These are phyloP conservation scores for Verticillium albo-atrum DNA, from an alignment of 2,329 filamentous ascomycete genomes.

Conservation along the genomic window DNA sequence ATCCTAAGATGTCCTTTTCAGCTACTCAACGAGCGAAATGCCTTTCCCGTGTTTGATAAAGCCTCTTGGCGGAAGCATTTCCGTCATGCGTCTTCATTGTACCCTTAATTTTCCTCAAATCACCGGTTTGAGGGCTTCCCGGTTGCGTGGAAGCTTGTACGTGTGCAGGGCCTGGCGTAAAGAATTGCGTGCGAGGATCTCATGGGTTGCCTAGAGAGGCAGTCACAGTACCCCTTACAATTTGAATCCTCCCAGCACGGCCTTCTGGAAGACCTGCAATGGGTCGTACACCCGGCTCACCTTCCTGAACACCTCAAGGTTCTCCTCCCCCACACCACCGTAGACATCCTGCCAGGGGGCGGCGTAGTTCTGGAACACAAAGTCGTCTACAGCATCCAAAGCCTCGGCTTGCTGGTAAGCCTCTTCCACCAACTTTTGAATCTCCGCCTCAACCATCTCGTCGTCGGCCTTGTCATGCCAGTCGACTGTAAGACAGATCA, in stretches of 20 bases:
- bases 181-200: no score
- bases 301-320: slow-evolving; percentile 17
- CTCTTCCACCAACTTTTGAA: slow-evolving; percentile 10
- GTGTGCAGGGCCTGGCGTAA: no score
- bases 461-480: slow-evolving; percentile 16
- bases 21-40: no score
- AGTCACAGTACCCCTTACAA: no score
- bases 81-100: no score
- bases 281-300: slow-evolving; percentile 9
- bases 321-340: slow-evolving; percentile 29
- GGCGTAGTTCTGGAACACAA: slow-evolving; percentile 31
- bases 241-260: slow-evolving; percentile 6
- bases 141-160: no score
- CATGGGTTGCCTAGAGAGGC: no score
- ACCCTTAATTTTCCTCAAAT: no score
- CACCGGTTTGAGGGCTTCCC: no score
- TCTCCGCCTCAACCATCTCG: slow-evolving; percentile 10
- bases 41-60: no score
- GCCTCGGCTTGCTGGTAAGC: slow-evolving; percentile 11
- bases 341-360: slow-evolving; percentile 31
- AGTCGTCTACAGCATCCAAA: slow-evolving; percentile 13
- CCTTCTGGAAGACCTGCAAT: not conserved
- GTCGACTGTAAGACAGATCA: slow-evolving; percentile 14
- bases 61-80: no score
- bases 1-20: no score